Base-by-base conservation (phyloP, 352 stramenopile genomes). In the Achlya hypogyna region DNA sequence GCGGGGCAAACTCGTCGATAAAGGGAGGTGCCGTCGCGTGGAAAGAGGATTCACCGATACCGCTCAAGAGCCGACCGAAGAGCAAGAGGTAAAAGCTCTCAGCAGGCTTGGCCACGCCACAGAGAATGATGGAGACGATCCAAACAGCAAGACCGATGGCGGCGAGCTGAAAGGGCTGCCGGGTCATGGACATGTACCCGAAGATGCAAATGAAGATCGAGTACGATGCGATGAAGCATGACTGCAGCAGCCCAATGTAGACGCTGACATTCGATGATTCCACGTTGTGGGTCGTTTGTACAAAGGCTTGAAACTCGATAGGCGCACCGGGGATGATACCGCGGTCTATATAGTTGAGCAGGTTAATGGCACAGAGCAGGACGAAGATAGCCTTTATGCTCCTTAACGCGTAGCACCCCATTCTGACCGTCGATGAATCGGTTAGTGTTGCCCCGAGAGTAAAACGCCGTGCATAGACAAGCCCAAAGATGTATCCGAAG, bases 231-330 rank as follows among this genome's bases (percentile, higher is more conserved):
- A 64, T 42, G 25, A 64, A 64, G 16, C 29, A 4, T 22, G 56
- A 51, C 67, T 89, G 84, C 25, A 97, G 73, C 9, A 97, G 65
- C 0, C 89, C 91, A 31, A 97, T 75, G 75, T 89, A 91, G 51
- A 91, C 14, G 28, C 53, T 63, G 42, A 60, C 18, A 88, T 73
- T 40, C 80, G 68, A 6, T 84, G 74, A 14, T 85, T 91, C 20
- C 12, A 89, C 74, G 47, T 82, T 70, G 16, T 64, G 87, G 73
- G 56, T 64, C 5, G 34, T 22, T 20, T 70, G 49, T 22, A 87
- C 72, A 60, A 91, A 92, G 10, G 27, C 71, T 22, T 76, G 77
- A 64, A 93, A 84, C 65, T 88, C 70, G 35, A 76, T 59, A 25
- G 71, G 73, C 4, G 78, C 79, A 10, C 85, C 85, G 5, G 85